Base-by-base conservation (phyloP, 1,139 yeast species). In the Candida gigantensis region DNA sequence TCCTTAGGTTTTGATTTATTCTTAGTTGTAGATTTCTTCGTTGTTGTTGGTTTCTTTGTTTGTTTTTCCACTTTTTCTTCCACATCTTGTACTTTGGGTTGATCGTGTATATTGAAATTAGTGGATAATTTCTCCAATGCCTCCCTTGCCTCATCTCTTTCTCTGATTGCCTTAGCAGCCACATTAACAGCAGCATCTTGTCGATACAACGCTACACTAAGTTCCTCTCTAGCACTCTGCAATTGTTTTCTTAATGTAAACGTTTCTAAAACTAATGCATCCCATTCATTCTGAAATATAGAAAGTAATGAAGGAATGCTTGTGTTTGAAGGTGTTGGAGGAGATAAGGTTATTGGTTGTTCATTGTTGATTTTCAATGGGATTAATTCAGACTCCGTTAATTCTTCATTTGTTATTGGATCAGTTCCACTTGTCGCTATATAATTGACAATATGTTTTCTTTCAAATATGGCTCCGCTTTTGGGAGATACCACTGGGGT, bases 131-230 rank as follows among this genome's bases (percentile, higher is more conserved):
- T 66, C 35, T 74, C 73, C 42, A 86, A 62, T 1, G 87, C 86
- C 5, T 54, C 56, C 36, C 71, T 68, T 1, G 87, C 84, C 37
- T 83, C 90, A 49, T 88, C 95, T 30, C 94, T 62, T 50, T 88
- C 96, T 40, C 71, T 70, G 7, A 82, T 68, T 2, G 89, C 79
- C 29, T 74, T 72, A 0, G 95, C 81, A 0, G 94, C 95, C 3
- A 90, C 96, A 39, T 89, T 68, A 3, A 85, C 80, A 1, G 97
- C 95, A 0, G 97, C 97, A 57, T 90, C 97, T 47, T 84, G 85
- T 48, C 82, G 85, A 52, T 88, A 89, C 27, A 89, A 63, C 0
- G 95, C 83, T 4, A 84, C 63, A 28, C 94, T 82, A 39, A 90
- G 62, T 51, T 88, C 94, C 50, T 84, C 79, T 43, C 84, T 73